phyloP scores from a whole-genome alignment of 345 rosid species.

The Hevea brasiliensis region DNA sequence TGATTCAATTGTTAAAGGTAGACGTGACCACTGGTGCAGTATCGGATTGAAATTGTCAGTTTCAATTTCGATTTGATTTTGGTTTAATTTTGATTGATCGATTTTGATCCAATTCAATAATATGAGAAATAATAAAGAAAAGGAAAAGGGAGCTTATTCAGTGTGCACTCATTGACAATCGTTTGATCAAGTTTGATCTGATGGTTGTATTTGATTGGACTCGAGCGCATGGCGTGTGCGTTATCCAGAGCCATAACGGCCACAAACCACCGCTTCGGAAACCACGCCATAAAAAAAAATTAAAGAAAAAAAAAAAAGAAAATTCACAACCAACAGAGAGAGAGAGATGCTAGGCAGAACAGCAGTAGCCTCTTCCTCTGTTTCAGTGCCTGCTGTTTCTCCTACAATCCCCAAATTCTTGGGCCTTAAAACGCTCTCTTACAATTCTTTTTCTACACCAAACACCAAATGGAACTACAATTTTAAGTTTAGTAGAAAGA shows the following conservation, averaged over 20 bases:
- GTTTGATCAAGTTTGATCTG: too few relatives aligned
- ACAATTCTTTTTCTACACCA: conserved; percentile 17
- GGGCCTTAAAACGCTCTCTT: conserved; percentile 21
- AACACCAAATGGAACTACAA: conserved; percentile 10
- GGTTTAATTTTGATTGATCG: too few relatives aligned
- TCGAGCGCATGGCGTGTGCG: too few relatives aligned
- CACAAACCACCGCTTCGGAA: conserved; percentile 15
- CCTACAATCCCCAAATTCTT: conserved; percentile 21
- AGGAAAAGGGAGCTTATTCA: too few relatives aligned
- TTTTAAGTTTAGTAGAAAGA: conserved; percentile 17
- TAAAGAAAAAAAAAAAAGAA: neutral
- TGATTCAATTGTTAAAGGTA: too few relatives aligned
- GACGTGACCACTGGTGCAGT: too few relatives aligned
- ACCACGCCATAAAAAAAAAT: neutral
- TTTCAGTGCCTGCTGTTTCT: conserved; percentile 19
- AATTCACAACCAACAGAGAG: neutral
- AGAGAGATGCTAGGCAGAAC: conserved; percentile 47
- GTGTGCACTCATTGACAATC: too few relatives aligned
- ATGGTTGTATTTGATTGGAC: too few relatives aligned
- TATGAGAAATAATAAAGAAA: too few relatives aligned
- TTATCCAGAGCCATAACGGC: conserved; percentile 22
- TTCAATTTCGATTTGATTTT: too few relatives aligned
- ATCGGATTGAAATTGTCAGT: too few relatives aligned
- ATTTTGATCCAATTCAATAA: too few relatives aligned
- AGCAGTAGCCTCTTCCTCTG: conserved; percentile 17